These are phyloP conservation scores for Dactylonectria estremocensis DNA, from an alignment of 2,329 filamentous ascomycete species.

Conservation along the genomic window DNA sequence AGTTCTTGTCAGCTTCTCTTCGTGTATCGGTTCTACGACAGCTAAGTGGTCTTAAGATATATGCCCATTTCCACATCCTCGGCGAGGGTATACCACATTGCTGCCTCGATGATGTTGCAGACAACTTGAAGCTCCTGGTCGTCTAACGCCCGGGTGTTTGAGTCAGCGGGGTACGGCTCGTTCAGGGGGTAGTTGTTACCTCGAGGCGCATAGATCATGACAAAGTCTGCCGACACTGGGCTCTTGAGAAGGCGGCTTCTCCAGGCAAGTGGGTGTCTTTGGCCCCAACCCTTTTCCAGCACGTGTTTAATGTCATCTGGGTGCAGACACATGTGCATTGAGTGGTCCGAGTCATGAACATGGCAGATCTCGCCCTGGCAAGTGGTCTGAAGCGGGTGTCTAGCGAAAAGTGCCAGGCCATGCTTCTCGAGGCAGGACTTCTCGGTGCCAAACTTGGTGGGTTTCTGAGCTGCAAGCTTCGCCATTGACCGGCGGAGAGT, in stretches of 20 bases:
- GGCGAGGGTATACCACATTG: conserved; percentile 75
- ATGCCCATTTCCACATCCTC: conserved; percentile 59
- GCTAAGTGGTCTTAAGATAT: conserved; percentile 31
- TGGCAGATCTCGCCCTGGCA: conserved; percentile 89
- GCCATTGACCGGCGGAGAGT: conserved; percentile 68
- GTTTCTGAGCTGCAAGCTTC: conserved; percentile 63
- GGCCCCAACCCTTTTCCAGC: conserved; percentile 84
- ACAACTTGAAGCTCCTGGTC: conserved; percentile 78
- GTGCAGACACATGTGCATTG: conserved; percentile 85
- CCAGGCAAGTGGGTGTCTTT: conserved; percentile 77
- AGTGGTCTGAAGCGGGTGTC: conserved; percentile 75
- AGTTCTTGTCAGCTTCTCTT: background rate
- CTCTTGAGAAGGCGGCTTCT: conserved; percentile 73
- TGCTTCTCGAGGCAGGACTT: conserved; percentile 88
- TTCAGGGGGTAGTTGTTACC: conserved; percentile 52
- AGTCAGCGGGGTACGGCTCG: conserved; percentile 11
- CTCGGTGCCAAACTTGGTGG: conserved; percentile 69
- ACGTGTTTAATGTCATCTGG: conserved; percentile 82
- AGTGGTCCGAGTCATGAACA: conserved; percentile 82
- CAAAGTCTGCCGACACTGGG: conserved; percentile 81
- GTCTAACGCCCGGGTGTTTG: conserved; percentile 54
- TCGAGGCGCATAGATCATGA: conserved; percentile 87
- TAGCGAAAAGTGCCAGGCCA: conserved; percentile 81
- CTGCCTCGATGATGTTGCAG: conserved; percentile 79
- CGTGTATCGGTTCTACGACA: background rate